These are phyloP conservation scores for Hanseniaspora nectarophila DNA, from an alignment of 805 yeast genomes.

Conservation along the genomic window DNA sequence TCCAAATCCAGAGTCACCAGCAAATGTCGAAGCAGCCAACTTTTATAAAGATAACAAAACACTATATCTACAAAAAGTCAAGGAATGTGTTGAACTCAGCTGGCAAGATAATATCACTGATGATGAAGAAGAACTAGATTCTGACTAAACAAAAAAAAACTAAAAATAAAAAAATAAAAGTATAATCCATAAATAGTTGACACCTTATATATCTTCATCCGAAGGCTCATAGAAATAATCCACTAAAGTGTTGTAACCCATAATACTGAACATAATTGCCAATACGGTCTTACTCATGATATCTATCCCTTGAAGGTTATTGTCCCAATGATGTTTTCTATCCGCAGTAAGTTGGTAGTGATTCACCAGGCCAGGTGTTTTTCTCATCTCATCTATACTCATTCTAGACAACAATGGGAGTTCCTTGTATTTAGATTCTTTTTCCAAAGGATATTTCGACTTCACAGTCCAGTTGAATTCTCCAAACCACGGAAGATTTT, in stretches of 20 bases:
- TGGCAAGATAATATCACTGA: constrained; percentile 69
- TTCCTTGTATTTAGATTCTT: constrained; percentile 27
- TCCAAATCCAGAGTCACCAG: constrained; percentile 93
- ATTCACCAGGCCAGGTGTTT: constrained; percentile 18
- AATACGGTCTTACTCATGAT: constrained; percentile 29
- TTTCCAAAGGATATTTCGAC: constrained; percentile 55
- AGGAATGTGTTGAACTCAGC: constrained; percentile 87
- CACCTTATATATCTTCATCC: constrained; percentile 24
- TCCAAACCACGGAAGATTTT: constrained; percentile 6
- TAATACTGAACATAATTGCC: background rate
- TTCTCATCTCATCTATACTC: constrained; percentile 23
- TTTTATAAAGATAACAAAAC: constrained; percentile 88
- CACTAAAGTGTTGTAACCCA: background rate
- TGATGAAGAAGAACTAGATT: constrained; percentile 30
- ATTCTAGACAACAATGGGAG: constrained; percentile 20
- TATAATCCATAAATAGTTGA: background rate
- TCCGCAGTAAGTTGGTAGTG: constrained; percentile 15
- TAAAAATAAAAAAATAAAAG: background rate
- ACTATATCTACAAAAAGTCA: constrained; percentile 80
- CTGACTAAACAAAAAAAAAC: background rate
- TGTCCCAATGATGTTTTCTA: constrained; percentile 25
- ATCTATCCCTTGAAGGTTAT: constrained; percentile 18
- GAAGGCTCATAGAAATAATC: constrained; percentile 14
- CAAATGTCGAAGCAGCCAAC: constrained; percentile 95
- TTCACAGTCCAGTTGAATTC: constrained; percentile 33